A percentile compares a stretch with the other conserved stretches of the same genome.
Evolutionary conservation across 1,284 basidiomycete genomes (phyloP).

Genomic region (Inonotus hispidus): DNA sequence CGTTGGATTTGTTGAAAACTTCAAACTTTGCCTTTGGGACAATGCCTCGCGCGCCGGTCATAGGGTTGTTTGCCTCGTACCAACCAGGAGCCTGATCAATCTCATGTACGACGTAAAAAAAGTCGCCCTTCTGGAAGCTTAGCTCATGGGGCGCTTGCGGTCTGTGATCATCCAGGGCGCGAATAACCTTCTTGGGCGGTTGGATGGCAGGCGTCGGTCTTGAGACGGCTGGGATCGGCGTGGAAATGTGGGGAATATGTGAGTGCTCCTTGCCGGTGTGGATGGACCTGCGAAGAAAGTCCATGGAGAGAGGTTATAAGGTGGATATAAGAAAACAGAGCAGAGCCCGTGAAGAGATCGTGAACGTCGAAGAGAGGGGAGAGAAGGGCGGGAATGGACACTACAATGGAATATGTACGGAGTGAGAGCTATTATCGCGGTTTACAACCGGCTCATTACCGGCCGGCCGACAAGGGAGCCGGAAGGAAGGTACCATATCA

Average conservation of each 20-base stretch:
- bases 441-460: neutral
- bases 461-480: no score
- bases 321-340: slow-evolving; percentile 18
- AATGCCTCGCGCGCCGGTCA: slow-evolving; percentile 85
- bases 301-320: slow-evolving; percentile 48
- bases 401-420: neutral
- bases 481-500: no score
- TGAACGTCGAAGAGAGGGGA: slow-evolving; percentile 17
- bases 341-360: slow-evolving; percentile 20
- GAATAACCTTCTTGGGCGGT: slow-evolving; percentile 95
- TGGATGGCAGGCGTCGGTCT: slow-evolving; percentile 65
- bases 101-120: slow-evolving; percentile 92
- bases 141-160: slow-evolving; percentile 82
- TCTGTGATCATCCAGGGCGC: slow-evolving; percentile 69
- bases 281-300: slow-evolving; percentile 81
- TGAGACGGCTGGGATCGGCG: slow-evolving; percentile 58
- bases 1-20: slow-evolving; percentile 72
- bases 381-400: slow-evolving; percentile 20
- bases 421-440: slow-evolving; percentile 4
- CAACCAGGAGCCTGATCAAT: slow-evolving; percentile 50
- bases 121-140: slow-evolving; percentile 91
- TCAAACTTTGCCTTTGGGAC: slow-evolving; percentile 87
- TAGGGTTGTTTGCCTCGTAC: slow-evolving; percentile 90
- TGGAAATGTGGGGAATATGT: slow-evolving; percentile 58
- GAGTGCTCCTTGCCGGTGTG: slow-evolving; percentile 51